These are phyloP conservation scores for Pythium aphanidermatum DNA, from an alignment of 352 stramenopile genomes.

Conservation along the genomic window DNA sequence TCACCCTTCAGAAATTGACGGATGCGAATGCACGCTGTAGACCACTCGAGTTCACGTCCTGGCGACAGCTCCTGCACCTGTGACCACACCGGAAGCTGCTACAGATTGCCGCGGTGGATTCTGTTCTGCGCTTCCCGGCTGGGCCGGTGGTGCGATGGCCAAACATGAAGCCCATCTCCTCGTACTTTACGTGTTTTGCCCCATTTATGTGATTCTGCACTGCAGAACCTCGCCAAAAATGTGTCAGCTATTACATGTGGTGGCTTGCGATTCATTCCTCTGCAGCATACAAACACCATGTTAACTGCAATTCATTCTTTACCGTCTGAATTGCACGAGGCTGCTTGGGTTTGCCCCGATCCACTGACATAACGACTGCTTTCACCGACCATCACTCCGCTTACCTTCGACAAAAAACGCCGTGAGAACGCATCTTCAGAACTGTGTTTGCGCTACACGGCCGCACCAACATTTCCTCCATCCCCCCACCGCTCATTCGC, in stretches of 20 bases:
- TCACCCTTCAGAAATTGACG: too few relatives aligned
- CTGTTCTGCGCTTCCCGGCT: too few relatives aligned
- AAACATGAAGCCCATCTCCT: not conserved
- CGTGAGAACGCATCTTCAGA: too few relatives aligned
- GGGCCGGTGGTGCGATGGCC: not conserved
- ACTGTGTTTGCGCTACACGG: constrained; percentile 10
- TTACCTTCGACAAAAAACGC: constrained; percentile 21
- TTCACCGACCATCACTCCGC: constrained; percentile 13
- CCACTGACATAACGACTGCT: not conserved
- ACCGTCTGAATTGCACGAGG: constrained; percentile 16
- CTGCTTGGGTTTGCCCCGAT: constrained; percentile 10
- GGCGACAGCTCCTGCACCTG: too few relatives aligned
- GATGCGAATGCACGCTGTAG: too few relatives aligned
- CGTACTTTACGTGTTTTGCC: constrained; percentile 2
- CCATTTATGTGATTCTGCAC: constrained; percentile 12
- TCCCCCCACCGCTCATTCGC: constrained; percentile 1
- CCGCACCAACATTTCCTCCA: not conserved
- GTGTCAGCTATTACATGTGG: too few relatives aligned
- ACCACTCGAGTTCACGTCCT: too few relatives aligned
- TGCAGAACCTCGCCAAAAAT: constrained; percentile 16
- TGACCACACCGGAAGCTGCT: too few relatives aligned
- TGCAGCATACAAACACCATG: constrained; percentile 18
- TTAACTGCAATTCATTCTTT: constrained; percentile 15
- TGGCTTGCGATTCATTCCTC: constrained; percentile 4
- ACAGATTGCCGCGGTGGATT: too few relatives aligned